phyloP scores from a whole-genome alignment of 2,329 filamentous ascomycete genomes.

The Sarocladium kiliense region DNA sequence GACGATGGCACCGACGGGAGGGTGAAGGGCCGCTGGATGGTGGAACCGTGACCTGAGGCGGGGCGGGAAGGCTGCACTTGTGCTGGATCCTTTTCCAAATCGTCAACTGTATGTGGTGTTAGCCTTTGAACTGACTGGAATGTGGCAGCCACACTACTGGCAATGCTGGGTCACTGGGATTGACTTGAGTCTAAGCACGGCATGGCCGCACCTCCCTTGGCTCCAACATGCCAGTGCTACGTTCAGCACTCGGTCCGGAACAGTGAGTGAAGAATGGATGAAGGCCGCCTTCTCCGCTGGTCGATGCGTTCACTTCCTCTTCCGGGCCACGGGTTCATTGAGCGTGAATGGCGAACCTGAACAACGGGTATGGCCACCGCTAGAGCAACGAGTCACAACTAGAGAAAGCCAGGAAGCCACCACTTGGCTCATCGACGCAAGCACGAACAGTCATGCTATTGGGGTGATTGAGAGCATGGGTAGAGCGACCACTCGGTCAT shows the following conservation, averaged over 20 bases:
- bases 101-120: background rate
- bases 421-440: no score
- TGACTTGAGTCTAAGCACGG: slow-evolving; percentile 3
- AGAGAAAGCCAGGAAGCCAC: no score
- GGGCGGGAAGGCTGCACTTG: slow-evolving; percentile 8
- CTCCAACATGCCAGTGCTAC: slow-evolving; percentile 4
- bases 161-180: background rate
- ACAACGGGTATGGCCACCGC: background rate
- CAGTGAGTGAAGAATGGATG: background rate
- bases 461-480: no score
- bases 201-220: slow-evolving; percentile 8
- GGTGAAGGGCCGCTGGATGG: slow-evolving; percentile 8
- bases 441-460: no score
- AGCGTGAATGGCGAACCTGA: background rate
- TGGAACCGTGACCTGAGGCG: slow-evolving; percentile 7
- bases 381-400: background rate
- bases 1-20: slow-evolving; percentile 7
- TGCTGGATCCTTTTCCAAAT: background rate
- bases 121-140: slow-evolving; percentile 7
- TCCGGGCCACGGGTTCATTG: background rate
- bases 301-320: background rate
- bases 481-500: no score
- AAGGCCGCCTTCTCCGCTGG: no score
- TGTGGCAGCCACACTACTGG: slow-evolving; percentile 8
- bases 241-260: background rate